Evolutionary conservation across 2,329 filamentous ascomycete species (phyloP).

Genomic region (Myrmaecium sp.): DNA sequence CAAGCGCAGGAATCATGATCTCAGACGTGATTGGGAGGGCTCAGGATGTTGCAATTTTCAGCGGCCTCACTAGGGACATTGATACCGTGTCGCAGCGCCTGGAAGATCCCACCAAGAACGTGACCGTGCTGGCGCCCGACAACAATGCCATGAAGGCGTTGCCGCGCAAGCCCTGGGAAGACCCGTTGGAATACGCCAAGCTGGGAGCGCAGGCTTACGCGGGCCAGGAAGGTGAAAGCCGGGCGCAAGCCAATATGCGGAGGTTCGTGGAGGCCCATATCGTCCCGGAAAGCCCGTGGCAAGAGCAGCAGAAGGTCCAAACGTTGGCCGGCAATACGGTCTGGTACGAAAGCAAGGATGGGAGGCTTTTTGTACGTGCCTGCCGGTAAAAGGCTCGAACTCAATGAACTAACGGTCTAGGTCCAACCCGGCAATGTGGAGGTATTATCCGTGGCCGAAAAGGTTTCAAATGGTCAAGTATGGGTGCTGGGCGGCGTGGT

Average conservation of each 20-base stretch:
- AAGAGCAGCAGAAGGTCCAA: constrained; percentile 45
- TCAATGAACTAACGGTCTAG: too few species aligned
- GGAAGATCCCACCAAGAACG: constrained; percentile 47
- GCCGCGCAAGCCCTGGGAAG: constrained; percentile 74
- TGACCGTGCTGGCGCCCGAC: constrained; percentile 72
- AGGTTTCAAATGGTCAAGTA: constrained; percentile 76
- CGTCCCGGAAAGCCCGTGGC: constrained; percentile 60
- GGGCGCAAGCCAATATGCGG: constrained; percentile 59
- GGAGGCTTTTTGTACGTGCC: constrained; percentile 49
- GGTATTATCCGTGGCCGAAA: constrained; percentile 55
- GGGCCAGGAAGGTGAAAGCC: constrained; percentile 54
- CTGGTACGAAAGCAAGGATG: constrained; percentile 66
- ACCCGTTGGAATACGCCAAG: constrained; percentile 52
- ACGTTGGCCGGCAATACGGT: constrained; percentile 53
- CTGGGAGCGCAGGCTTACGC: constrained; percentile 59
- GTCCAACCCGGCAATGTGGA: constrained; percentile 68
- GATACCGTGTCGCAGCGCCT: constrained; percentile 52
- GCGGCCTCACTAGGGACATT: constrained; percentile 62
- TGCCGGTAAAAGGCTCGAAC: too few species aligned
- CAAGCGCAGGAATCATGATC: constrained; percentile 53
- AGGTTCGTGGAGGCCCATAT: constrained; percentile 79
- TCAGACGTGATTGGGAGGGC: constrained; percentile 72
- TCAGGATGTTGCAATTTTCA: constrained; percentile 69
- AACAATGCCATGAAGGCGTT: constrained; percentile 67
- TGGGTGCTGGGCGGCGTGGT: constrained; percentile 55